Base-by-base conservation (phyloP, 495 filamentous ascomycete genomes). In the Lineolata rhizophorae region DNA sequence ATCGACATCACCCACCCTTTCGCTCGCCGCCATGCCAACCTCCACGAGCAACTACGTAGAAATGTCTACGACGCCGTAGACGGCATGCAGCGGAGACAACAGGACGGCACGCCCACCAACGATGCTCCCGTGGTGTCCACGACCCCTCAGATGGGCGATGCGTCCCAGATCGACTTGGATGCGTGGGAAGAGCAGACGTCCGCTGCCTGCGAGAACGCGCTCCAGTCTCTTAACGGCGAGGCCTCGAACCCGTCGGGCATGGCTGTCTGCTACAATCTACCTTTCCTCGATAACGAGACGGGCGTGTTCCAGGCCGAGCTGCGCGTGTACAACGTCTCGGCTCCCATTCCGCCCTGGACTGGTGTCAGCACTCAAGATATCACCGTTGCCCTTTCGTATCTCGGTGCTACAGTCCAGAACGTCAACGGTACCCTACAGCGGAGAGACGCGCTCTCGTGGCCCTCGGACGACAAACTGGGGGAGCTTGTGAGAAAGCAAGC, bases 221-320 rank as follows among this genome's bases (percentile, higher is more conserved):
- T 75, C 8, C 39, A 42, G 3, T 36, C 40, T 9, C 51, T 74
- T n/a, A 44, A 52, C 6, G 47, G 51, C 1, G 37, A 44, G 16
- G 62, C 64, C 8, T 57, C 59, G 3, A 81, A 78, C 32, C 70
- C 72, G 2, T 67, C 72, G 1, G 77, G 76, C 10, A 56, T 77
- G n/a, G 66, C 67, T n/a, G 62, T 72, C 19, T 84, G 76, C 60
- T 84, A 80, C 48, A 84, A 82, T 41, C 41, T 84, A 2, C 66
- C 64, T 12, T 58, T 57, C 15, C 55, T 75, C 28, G 56, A 79
- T 48, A 70, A 60, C 44, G 43, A 39, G 1, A 67, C 61, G 4
- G 76, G 76, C 6, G 53, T 67, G 1, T 82, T 84, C 45, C 57
- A 70, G 47, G 72, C 73, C 15, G 77, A 81, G 43, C 35, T 82